phyloP scores from a whole-genome alignment of 192 early-diverging fungal species.

The Coemansia umbellata region DNA sequence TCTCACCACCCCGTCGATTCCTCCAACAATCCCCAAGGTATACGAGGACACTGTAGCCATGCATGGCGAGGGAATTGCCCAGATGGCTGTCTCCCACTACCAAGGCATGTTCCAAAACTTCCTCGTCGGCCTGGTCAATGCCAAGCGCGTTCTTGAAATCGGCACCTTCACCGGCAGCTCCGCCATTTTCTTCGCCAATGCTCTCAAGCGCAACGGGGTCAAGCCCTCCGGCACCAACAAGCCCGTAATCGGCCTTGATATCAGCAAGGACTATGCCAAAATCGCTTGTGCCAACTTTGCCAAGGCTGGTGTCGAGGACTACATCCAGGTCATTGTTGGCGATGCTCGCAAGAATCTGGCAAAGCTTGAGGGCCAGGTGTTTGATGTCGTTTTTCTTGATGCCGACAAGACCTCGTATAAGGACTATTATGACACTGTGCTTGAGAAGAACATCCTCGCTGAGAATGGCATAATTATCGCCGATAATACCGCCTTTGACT shows the following conservation, averaged over 20 bases:
- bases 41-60: slow-evolving; percentile 5
- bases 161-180: slow-evolving; percentile 67
- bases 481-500: slow-evolving; percentile 56
- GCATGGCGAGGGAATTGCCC: slow-evolving; percentile 1
- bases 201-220: slow-evolving; percentile 47
- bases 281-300: slow-evolving; percentile 48
- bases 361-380: slow-evolving; percentile 42
- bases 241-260: slow-evolving; percentile 54
- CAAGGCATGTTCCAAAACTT: slow-evolving; percentile 55
- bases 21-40: slow-evolving; percentile 14
- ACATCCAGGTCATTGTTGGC: slow-evolving; percentile 46
- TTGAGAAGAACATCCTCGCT: slow-evolving; percentile 58
- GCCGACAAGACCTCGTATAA: slow-evolving; percentile 68
- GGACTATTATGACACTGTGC: slow-evolving; percentile 58
- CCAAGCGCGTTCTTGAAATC: slow-evolving; percentile 59
- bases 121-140: slow-evolving; percentile 50
- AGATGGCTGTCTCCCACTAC: slow-evolving; percentile 48
- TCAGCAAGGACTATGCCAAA: slow-evolving; percentile 48
- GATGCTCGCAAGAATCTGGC: slow-evolving; percentile 28
- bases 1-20: slow-evolving; percentile 14
- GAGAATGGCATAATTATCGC: slow-evolving; percentile 59
- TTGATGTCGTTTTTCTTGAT: slow-evolving; percentile 67
- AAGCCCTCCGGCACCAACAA: slow-evolving; percentile 8
- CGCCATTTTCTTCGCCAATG: slow-evolving; percentile 66
- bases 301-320: slow-evolving; percentile 23